Conservation (phyloP, 2,329 filamentous ascomycete species). For the Orbilia javanica region DNA sequence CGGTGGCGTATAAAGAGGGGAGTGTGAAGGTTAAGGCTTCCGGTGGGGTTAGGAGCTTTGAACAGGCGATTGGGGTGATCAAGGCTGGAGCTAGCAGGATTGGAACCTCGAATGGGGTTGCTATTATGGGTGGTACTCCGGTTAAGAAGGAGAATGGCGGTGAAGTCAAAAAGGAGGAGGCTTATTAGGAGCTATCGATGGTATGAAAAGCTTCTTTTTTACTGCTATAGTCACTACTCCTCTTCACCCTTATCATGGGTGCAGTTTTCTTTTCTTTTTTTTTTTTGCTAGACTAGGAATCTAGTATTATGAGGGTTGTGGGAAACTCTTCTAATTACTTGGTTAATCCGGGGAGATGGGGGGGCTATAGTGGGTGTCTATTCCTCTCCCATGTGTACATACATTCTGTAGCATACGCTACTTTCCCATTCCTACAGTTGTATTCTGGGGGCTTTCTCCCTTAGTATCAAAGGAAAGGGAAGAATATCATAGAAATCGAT, state of each 20-base stretch:
- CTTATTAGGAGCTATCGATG: slow-evolving; percentile 1
- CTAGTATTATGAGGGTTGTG: neutral
- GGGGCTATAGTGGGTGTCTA: neutral
- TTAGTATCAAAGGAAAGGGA: neutral
- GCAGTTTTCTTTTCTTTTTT: too few species aligned
- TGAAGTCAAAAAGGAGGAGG: neutral
- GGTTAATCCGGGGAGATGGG: neutral
- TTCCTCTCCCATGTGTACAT: neutral
- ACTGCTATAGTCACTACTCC: too few species aligned
- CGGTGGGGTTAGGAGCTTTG: slow-evolving; percentile 61
- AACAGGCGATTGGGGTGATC: slow-evolving; percentile 59
- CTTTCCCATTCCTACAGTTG: neutral
- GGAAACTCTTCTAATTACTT: neutral
- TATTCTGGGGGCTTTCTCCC: neutral
- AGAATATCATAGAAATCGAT: neutral
- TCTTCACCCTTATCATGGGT: too few species aligned
- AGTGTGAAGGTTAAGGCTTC: slow-evolving; percentile 62
- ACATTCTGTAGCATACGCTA: neutral
- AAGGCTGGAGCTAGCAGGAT: slow-evolving; percentile 62
- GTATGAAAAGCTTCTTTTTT: too few species aligned
- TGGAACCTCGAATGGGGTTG: slow-evolving; percentile 60
- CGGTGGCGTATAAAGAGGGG: slow-evolving; percentile 59
- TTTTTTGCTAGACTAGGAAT: neutral
- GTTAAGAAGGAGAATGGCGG: slow-evolving; percentile 17
- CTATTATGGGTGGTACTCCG: slow-evolving; percentile 39